Base-by-base conservation (phyloP, 192 early-diverging fungal species). In the Entomortierella chlamydospora region DNA sequence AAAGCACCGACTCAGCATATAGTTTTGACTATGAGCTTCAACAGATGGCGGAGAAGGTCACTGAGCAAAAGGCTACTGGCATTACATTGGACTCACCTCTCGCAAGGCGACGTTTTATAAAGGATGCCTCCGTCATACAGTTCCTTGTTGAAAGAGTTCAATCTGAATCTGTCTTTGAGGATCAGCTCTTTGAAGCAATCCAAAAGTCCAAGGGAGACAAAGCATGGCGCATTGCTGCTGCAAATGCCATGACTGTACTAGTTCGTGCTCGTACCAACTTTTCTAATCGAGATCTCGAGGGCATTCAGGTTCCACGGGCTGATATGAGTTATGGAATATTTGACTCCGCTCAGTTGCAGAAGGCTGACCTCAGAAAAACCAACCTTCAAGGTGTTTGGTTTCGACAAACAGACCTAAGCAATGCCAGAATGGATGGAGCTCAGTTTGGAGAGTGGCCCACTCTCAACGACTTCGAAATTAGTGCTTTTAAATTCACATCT, bases 311-410 rank as follows among this genome's bases (percentile, higher is more conserved):
- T 20, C 34, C 62, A 26, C 33, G 62, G 3, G 62, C 62, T 2
- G 62, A 64, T 42, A 29, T 64, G 49, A 53, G 50, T n/a, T 10
- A 23, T 54, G 62, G 62, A 4, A 11, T 37, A 4, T 64, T 64
- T 29, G 62, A 64, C 17, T 64, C 34, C 33, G 47, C 31, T 11
- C 62, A 54, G 34, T 39, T 64, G 10, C 62, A 64, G 43, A 49
- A 33, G 13, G 62, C 62, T 1, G 51, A 64, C 28, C 52, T 64
- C 49, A 53, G 20, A 23, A 25, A 20, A 37, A 49, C 29, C 23
- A 64, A 53, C 12, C 20, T 64, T 22, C 33, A 18, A 1, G 10
- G 34, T 22, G 23, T 18, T 3, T 64, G 62, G 62, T 25, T 64
- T 13, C 62, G 62, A 12, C n/a, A 53, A 25, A 33, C 62, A 9